Evolutionary conservation across 225 moss, liverwort and hornwort species (phyloP), one percentile per base, ranked within the genome.

Genomic region (Sphagnum tenellum): DNA sequence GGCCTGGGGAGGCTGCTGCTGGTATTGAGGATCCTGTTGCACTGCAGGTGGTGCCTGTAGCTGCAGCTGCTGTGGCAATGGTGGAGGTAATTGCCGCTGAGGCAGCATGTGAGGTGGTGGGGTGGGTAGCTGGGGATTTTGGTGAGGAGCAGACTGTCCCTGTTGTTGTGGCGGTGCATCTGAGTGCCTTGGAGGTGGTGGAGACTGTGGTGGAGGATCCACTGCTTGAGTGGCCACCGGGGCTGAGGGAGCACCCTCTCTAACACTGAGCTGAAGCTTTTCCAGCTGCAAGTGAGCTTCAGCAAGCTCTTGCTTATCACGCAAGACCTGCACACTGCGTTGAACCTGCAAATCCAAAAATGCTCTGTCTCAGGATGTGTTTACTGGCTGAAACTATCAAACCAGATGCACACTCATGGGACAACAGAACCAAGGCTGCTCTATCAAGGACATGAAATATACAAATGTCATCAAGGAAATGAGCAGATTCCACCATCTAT

Each of bases 261-360:
- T 84, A n/a, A 71, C 73, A 46, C 75, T 77, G 6, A 81, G 63
- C 71, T 89, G 88, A 50, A 91, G 74, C 78, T 87, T 89, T 45
- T 84, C 91, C 57, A 91, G 86, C 78, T 91, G 89, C 60, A 79
- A 77, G 72, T 91, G 91, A 65, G 89, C 88, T 73, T 91, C 91
- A 57, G 86, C 84, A 66, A 91, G 78, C 69, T 91, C 89, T 70
- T 91, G 91, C 78, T 82, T 89, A 61, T 91, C 91, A 8, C 91
- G 86, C 51, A 91, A 77, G 68, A 91, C 79, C 80, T 91, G 91
- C 52, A 91, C 88, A 71, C 91, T 84, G 67, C 91, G 78, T 50
- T 91, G 91, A 13, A 91, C 91, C 91, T 91, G 76, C 71, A 84
- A 58, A 61, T 57, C 55, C 3, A 12, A 13, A 46, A 45, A 58